A percentile compares a stretch with the other conserved stretches of the same genome.
Evolutionary conservation across 1,284 basidiomycete genomes (phyloP).

Genomic region (Puccinia coronata): DNA sequence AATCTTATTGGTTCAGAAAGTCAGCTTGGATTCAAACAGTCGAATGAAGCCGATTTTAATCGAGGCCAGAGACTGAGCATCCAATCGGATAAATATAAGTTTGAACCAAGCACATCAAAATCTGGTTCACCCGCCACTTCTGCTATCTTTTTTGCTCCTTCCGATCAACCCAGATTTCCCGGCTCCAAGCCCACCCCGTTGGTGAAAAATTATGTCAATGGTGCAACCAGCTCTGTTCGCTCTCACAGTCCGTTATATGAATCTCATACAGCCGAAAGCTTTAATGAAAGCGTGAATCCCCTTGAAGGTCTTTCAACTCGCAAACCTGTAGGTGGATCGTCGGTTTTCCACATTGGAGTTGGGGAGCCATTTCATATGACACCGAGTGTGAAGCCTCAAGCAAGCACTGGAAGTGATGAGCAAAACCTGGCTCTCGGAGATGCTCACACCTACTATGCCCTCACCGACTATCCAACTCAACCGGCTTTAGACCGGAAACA

Average conservation of each 20-base stretch:
- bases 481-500: conserved; percentile 27
- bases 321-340: not conserved
- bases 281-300: not conserved
- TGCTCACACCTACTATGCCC: conserved; percentile 17
- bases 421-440: not conserved
- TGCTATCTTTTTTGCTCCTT: conserved; percentile 47
- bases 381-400: conserved; percentile 32
- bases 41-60: not conserved
- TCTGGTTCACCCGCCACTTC: conserved; percentile 38
- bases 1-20: not conserved
- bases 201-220: no score
- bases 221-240: conserved; percentile 16
- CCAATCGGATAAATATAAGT: conserved; percentile 31
- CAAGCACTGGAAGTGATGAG: not conserved
- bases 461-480: conserved; percentile 37
- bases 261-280: conserved; percentile 15
- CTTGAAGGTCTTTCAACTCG: not conserved
- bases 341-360: conserved; percentile 36
- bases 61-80: conserved; percentile 26
- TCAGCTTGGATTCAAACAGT: not conserved
- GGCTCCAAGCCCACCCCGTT: conserved; percentile 14
- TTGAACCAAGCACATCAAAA: conserved; percentile 18
- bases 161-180: not conserved
- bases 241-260: conserved; percentile 6
- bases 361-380: conserved; percentile 48